Conservation (phyloP, 192 early-diverging fungal genomes). For the Phlyctochytrium planicorne region DNA sequence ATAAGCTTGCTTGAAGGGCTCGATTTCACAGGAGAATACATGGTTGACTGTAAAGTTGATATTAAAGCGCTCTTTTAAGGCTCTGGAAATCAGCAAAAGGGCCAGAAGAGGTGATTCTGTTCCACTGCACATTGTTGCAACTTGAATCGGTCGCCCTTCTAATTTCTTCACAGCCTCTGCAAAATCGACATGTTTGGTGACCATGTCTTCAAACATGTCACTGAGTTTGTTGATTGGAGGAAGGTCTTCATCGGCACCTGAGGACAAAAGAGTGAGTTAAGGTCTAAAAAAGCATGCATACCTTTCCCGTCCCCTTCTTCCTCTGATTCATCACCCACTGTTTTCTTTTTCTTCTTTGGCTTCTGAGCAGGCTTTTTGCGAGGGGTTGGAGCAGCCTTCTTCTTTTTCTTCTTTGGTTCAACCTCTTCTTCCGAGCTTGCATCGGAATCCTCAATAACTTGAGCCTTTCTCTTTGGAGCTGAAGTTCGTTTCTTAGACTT, state of each 20-base stretch:
- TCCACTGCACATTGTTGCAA: slow-evolving; percentile 53
- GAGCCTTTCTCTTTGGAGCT: no score
- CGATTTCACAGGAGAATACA: slow-evolving; percentile 52
- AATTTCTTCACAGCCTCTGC: slow-evolving; percentile 22
- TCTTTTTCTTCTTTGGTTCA: no score
- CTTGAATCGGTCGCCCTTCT: slow-evolving; percentile 32
- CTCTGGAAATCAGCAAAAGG: slow-evolving; percentile 30
- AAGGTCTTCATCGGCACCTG: slow-evolving; percentile 8
- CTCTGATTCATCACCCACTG: no score
- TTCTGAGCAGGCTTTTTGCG: no score
- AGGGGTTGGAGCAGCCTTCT: no score
- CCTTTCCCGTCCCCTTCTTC: no score
- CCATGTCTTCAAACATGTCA: slow-evolving; percentile 44
- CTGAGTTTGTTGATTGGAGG: slow-evolving; percentile 36
- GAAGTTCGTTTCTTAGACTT: no score
- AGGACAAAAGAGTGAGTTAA: no score
- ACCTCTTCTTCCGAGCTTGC: no score
- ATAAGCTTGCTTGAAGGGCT: slow-evolving; percentile 54
- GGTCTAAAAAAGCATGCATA: no score
- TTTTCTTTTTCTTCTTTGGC: no score
- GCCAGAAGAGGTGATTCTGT: slow-evolving; percentile 49
- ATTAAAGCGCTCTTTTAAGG: slow-evolving; percentile 23
- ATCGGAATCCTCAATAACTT: no score
- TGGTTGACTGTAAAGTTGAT: slow-evolving; percentile 33
- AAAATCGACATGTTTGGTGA: slow-evolving; percentile 19